Evolutionary conservation across 2,329 filamentous ascomycete species (phyloP).

Genomic region (Xylogone sp.): DNA sequence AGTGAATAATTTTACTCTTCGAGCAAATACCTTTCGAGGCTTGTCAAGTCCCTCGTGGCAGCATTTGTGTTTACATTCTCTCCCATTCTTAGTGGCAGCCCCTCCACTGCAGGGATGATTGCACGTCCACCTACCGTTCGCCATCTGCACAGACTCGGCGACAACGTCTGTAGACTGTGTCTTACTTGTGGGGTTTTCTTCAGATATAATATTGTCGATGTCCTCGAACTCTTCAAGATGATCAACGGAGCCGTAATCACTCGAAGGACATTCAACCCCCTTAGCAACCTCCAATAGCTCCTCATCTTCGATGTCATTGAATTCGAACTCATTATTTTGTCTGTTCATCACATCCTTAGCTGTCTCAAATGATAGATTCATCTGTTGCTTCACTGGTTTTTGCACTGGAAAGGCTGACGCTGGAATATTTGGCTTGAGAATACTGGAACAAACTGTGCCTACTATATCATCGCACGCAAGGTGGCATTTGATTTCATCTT

Average conservation of each 20-base stretch:
- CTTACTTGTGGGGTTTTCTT: background rate
- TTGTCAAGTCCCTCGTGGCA: slow-evolving; percentile 69
- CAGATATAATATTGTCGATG: slow-evolving; percentile 51
- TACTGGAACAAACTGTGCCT: slow-evolving; percentile 39
- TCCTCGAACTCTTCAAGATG: slow-evolving; percentile 43
- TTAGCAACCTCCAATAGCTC: slow-evolving; percentile 35
- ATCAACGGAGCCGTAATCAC: slow-evolving; percentile 12
- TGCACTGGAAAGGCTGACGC: slow-evolving; percentile 27
- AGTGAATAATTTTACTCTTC: slow-evolving; percentile 13
- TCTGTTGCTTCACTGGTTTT: slow-evolving; percentile 1
- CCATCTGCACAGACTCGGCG: slow-evolving; percentile 46
- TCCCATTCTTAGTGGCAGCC: slow-evolving; percentile 32
- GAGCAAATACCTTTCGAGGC: slow-evolving; percentile 30
- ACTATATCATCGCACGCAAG: slow-evolving; percentile 85
- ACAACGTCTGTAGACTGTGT: background rate
- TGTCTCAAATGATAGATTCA: background rate
- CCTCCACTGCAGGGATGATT: slow-evolving; percentile 60
- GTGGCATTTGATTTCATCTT: slow-evolving; percentile 61
- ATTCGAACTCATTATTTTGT: slow-evolving; percentile 21
- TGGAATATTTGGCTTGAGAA: slow-evolving; percentile 27
- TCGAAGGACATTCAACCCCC: slow-evolving; percentile 14
- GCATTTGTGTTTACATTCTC: slow-evolving; percentile 65
- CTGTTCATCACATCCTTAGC: background rate
- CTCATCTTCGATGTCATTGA: slow-evolving; percentile 35
- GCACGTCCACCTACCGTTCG: slow-evolving; percentile 71